These are phyloP conservation scores for Herpetomonas tarakana DNA, from an alignment of 208 protist genomes.

Conservation along the genomic window DNA sequence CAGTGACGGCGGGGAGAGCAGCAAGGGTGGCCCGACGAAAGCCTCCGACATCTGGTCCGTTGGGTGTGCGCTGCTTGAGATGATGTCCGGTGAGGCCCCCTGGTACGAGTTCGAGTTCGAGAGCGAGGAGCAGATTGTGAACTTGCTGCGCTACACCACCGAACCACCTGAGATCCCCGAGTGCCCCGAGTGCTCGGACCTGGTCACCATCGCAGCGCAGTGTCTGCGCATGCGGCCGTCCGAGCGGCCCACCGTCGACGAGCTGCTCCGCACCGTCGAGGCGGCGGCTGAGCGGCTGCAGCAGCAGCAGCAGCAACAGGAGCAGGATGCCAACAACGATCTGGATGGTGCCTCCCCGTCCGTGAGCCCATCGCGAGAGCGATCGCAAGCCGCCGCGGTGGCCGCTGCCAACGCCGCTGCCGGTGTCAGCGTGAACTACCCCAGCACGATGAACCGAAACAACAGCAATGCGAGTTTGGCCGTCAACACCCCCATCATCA, in stretches of 20 bases:
- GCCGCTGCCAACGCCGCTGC: not conserved
- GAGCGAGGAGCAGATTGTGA: slow-evolving; percentile 84
- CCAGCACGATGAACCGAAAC: too few species aligned
- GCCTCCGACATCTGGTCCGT: slow-evolving; percentile 91
- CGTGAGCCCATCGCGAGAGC: slow-evolving; percentile 22
- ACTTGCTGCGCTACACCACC: slow-evolving; percentile 73
- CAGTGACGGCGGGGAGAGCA: not conserved
- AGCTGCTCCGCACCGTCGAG: slow-evolving; percentile 61
- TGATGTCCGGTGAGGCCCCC: slow-evolving; percentile 81
- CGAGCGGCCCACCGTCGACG: slow-evolving; percentile 66
- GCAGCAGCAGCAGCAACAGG: slow-evolving; percentile 22
- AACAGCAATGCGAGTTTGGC: too few species aligned
- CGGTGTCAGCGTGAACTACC: too few species aligned
- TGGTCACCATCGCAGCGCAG: slow-evolving; percentile 48
- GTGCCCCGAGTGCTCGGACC: slow-evolving; percentile 63
- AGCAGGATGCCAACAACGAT: slow-evolving; percentile 3
- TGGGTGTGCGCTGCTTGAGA: slow-evolving; percentile 89
- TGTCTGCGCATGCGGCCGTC: slow-evolving; percentile 61
- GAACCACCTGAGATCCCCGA: slow-evolving; percentile 83
- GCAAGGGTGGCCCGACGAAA: slow-evolving; percentile 53
- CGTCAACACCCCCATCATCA: not conserved
- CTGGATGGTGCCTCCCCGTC: slow-evolving; percentile 15
- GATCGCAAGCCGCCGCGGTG: not conserved
- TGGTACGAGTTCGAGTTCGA: slow-evolving; percentile 92
- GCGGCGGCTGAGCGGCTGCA: slow-evolving; percentile 44